Evolutionary conservation across 257 asterid species (phyloP).

Genomic region (Perilla frutescens): DNA sequence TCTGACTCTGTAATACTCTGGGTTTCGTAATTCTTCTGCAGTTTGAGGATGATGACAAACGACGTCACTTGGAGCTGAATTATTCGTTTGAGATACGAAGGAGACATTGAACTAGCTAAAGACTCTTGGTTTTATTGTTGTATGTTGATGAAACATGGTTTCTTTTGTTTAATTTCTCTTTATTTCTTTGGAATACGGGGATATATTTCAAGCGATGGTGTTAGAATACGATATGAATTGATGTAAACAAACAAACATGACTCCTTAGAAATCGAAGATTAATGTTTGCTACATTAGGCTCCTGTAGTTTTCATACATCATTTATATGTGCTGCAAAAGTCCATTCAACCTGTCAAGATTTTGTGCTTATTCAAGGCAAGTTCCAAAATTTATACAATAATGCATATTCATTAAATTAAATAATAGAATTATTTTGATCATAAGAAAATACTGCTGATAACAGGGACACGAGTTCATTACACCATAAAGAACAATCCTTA

Average conservation of each 20-base stretch:
- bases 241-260: neutral
- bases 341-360: neutral
- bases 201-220: neutral
- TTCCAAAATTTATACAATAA: neutral
- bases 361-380: neutral
- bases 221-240: neutral
- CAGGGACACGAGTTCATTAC: constrained; percentile 19
- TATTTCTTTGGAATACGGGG: neutral
- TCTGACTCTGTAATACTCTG: constrained; percentile 18
- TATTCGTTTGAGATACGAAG: constrained; percentile 71
- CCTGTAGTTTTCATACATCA: neutral
- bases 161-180: neutral
- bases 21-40: constrained; percentile 36
- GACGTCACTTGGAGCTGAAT: constrained; percentile 69
- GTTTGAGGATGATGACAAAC: constrained; percentile 77
- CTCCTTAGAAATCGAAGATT: neutral
- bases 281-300: neutral
- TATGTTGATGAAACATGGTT: neutral
- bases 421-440: neutral
- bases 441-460: constrained; percentile 1
- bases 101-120: constrained; percentile 35
- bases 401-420: neutral
- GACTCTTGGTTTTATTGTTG: neutral
- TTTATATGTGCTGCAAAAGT: neutral
- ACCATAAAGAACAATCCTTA: constrained; percentile 9